Evolutionary conservation across 345 rosid genomes (phyloP).

Genomic region (Cardamine chenopodiifolia): DNA sequence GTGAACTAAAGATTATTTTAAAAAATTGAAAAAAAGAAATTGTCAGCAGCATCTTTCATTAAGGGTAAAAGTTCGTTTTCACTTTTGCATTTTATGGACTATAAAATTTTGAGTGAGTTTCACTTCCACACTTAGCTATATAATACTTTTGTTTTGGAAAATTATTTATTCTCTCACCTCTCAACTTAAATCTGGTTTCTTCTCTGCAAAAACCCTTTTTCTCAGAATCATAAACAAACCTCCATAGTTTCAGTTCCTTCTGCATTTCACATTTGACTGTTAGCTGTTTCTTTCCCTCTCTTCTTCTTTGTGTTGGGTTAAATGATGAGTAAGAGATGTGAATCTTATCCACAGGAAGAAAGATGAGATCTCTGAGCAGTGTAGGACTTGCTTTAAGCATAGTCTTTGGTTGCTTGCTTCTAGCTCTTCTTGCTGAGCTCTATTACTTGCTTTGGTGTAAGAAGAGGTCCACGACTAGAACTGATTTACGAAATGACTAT

Average conservation of each 20-base stretch:
- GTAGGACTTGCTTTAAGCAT: constrained; percentile 92
- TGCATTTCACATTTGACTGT: constrained; percentile 18
- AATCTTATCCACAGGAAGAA: constrained; percentile 34
- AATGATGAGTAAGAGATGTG: constrained; percentile 31
- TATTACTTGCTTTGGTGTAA: constrained; percentile 95
- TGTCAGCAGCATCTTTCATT: constrained; percentile 16
- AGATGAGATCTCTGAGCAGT: constrained; percentile 88
- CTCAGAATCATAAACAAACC: constrained; percentile 6
- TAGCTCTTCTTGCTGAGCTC: constrained; percentile 85
- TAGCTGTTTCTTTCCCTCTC: background rate
- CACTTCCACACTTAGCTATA: constrained; percentile 29
- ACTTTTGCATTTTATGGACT: background rate
- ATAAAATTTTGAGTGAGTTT: background rate
- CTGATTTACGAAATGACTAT: constrained; percentile 51
- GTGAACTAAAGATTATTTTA: background rate
- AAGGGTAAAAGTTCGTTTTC: constrained; percentile 25
- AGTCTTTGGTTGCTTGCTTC: constrained; percentile 76
- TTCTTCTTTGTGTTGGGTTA: background rate
- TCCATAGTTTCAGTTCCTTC: background rate
- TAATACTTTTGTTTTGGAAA: background rate
- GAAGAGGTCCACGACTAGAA: constrained; percentile 57
- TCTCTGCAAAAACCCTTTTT: constrained; percentile 4
- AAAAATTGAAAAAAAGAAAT: too few species aligned
- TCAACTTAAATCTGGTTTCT: background rate
- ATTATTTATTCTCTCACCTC: constrained; percentile 19